Evolutionary conservation across 73 alveolate genomes (phyloP).

Genomic region (Uronychia setigera): DNA sequence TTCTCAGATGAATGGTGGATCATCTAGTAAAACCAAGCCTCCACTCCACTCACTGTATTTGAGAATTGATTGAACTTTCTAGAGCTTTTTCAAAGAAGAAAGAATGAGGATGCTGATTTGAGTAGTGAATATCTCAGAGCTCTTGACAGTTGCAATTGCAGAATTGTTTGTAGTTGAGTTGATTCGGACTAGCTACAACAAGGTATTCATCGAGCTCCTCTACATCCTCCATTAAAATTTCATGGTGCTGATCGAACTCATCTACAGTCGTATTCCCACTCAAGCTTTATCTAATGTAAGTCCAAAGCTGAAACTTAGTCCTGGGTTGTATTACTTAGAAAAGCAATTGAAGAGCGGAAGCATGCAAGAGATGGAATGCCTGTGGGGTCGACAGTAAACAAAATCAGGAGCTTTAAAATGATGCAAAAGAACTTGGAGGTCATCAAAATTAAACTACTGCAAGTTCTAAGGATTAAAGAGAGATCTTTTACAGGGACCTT

Average conservation of each 20-base stretch:
- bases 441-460: background rate
- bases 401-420: background rate
- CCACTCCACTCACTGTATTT: too few species aligned
- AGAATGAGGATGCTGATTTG: background rate
- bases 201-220: background rate
- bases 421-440: background rate
- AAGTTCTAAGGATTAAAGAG: background rate
- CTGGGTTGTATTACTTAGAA: background rate
- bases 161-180: background rate
- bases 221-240: background rate
- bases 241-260: background rate
- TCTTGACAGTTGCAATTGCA: background rate
- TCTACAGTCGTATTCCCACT: background rate
- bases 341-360: background rate
- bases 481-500: background rate
- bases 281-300: background rate
- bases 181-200: background rate
- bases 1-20: background rate
- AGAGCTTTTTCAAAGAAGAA: background rate
- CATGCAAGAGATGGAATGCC: background rate
- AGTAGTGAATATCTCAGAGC: background rate
- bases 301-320: background rate
- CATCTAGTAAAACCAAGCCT: background rate
- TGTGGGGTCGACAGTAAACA: background rate
- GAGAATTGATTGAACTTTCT: too few species aligned